phyloP scores from a whole-genome alignment of 768 basidiomycete species.

The Suillus luteus region DNA sequence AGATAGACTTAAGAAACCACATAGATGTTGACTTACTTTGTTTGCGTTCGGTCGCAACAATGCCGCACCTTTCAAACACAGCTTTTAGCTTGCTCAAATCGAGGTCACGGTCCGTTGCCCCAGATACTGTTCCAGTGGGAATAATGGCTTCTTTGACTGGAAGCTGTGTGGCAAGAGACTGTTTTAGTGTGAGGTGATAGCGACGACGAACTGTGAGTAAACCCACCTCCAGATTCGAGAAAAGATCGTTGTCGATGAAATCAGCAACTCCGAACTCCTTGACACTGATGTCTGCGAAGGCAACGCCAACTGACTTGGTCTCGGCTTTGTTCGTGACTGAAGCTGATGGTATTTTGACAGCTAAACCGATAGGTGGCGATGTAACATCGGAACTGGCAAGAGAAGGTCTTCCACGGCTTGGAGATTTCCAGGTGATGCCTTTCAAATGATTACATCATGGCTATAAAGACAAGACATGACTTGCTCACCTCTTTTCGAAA shows the following conservation, averaged over 20 bases:
- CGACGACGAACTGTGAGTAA: not conserved
- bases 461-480: not conserved
- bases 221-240: slow-evolving; percentile 89
- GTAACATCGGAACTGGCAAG: slow-evolving; percentile 75
- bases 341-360: slow-evolving; percentile 72
- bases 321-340: slow-evolving; percentile 57
- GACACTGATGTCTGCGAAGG: slow-evolving; percentile 88
- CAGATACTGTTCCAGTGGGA: slow-evolving; percentile 68
- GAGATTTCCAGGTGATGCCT: slow-evolving; percentile 78
- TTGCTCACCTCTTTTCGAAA: slow-evolving; percentile 69
- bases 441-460: slow-evolving; percentile 32
- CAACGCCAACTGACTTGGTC: slow-evolving; percentile 76
- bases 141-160: slow-evolving; percentile 97
- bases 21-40: slow-evolving; percentile 54
- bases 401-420: slow-evolving; percentile 80
- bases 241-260: slow-evolving; percentile 92
- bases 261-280: slow-evolving; percentile 88
- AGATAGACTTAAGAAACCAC: not conserved
- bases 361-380: slow-evolving; percentile 86
- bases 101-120: slow-evolving; percentile 78
- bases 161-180: slow-evolving; percentile 95
- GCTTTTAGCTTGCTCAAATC: slow-evolving; percentile 86
- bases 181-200: slow-evolving; percentile 10
- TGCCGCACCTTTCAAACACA: slow-evolving; percentile 86
- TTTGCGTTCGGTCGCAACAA: slow-evolving; percentile 89